Percentiles rank a stretch among this genome's conserved stretches.
phyloP scores from a whole-genome alignment of 345 rosid species.

The Brassica carinata region DNA sequence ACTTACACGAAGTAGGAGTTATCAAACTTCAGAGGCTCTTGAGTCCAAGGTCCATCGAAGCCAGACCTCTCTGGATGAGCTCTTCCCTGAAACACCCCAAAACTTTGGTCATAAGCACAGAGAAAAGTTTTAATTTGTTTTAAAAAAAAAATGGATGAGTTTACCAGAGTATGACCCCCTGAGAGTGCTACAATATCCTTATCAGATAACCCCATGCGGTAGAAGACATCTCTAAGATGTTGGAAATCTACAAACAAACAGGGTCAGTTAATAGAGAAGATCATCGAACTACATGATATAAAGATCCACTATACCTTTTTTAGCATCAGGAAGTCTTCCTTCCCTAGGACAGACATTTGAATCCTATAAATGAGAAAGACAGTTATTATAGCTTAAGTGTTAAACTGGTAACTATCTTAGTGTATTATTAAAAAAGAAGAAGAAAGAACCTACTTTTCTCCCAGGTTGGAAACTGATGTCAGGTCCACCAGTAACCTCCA shows the following conservation, averaged over 20 bases:
- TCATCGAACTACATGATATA: background rate
- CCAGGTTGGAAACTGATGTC: constrained; percentile 82
- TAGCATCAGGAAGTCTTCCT: constrained; percentile 95
- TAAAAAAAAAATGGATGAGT: constrained; percentile 51
- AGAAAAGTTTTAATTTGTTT: background rate
- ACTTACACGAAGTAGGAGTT: constrained; percentile 92
- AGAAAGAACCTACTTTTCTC: constrained; percentile 57
- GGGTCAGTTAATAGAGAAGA: background rate
- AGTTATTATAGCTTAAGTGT: constrained; percentile 3
- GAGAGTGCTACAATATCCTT: constrained; percentile 80
- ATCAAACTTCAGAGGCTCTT: constrained; percentile 88
- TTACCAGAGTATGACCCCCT: constrained; percentile 43
- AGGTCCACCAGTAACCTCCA: constrained; percentile 96
- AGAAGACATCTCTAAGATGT: constrained; percentile 80
- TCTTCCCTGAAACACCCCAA: constrained; percentile 59
- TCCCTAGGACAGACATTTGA: constrained; percentile 67
- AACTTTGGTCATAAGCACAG: constrained; percentile 20
- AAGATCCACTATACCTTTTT: constrained; percentile 49
- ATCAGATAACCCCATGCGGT: constrained; percentile 87
- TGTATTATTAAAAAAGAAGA: background rate
- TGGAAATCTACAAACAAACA: constrained; percentile 49
- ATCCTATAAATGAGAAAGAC: constrained; percentile 53
- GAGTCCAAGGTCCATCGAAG: constrained; percentile 97
- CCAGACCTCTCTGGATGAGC: constrained; percentile 95
- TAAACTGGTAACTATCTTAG: constrained; percentile 22